These are phyloP conservation scores for Vanilla planifolia DNA, from an alignment of 106 monocot genomes.

Conservation along the genomic window DNA sequence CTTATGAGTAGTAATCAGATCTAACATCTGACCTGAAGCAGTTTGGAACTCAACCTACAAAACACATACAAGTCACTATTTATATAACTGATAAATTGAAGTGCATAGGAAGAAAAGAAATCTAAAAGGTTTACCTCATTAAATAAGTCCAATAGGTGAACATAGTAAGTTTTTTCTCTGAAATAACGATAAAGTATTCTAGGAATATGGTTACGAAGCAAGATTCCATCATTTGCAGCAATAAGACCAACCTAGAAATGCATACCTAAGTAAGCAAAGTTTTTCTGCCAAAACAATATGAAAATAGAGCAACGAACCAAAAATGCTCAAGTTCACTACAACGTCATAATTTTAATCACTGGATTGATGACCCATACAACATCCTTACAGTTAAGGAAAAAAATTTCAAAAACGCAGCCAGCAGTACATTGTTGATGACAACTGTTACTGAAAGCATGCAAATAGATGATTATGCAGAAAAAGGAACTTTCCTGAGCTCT, in stretches of 20 bases:
- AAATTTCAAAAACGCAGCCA: too few species aligned
- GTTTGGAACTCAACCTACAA: constrained; percentile 94
- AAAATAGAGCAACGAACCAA: too few species aligned
- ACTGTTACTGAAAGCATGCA: too few species aligned
- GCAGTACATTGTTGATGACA: too few species aligned
- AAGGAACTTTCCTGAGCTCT: too few species aligned
- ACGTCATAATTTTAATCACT: too few species aligned
- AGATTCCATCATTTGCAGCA: constrained; percentile 92
- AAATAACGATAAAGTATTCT: constrained; percentile 78
- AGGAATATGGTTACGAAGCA: constrained; percentile 88
- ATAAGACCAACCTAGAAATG: constrained; percentile 77
- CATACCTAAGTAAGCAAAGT: too few species aligned
- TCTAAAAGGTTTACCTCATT: constrained; percentile 62
- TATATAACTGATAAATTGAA: not conserved
- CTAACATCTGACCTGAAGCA: constrained; percentile 94
- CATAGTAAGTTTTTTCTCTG: constrained; percentile 69
- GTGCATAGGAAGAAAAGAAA: not conserved
- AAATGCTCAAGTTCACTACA: too few species aligned
- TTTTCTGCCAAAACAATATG: too few species aligned
- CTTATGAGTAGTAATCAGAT: constrained; percentile 90
- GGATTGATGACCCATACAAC: too few species aligned
- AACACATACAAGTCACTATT: not conserved
- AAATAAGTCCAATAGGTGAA: constrained; percentile 90
- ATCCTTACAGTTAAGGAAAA: too few species aligned
- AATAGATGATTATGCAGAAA: too few species aligned